Evolutionary conservation across 495 filamentous ascomycete species (phyloP), one percentile per base, ranked within the genome.

Genomic region (Neurospora cerealis): DNA sequence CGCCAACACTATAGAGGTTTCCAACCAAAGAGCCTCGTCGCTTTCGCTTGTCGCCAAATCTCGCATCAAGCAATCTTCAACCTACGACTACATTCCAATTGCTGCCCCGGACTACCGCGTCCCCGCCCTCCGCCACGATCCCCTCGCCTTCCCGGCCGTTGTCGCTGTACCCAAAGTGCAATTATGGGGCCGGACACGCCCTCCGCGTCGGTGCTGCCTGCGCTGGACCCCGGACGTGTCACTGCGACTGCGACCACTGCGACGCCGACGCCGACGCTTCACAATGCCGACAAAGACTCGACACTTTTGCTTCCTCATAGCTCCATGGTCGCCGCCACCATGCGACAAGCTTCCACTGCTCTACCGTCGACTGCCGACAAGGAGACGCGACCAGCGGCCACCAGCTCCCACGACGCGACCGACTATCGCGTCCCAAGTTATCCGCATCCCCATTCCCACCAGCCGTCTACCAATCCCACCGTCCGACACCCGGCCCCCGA

Each of bases 181-280:
- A 78, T 73, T 70, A 78, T 79, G 73, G 77, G 79, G 75, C 39
- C 74, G 72, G 79, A 76, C 74, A 66, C 76, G 73, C 71, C 73
- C 39, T 70, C 54, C 54, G 54, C 54, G 54, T 32, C 75, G 48
- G 54, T 77, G 69, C 71, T 77, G 71, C 77, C 73, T 71, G 75
- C 78, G 69, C 74, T 82, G 73, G 77, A 80, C 71, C 44, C 75
- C 46, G 73, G 76, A 74, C 75, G 71, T 74, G 75, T 74, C 77
- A 9, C 13, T 62, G 54, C 28, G 54, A 62, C 10, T 62, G 54
- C 54, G 9, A 54, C 46, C 46, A 54, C 21, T 54, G 46, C n/a
- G 54, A 62, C 54, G 54, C 54, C 54, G 54, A 62, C 24, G 24
- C 54, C 54, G 54, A 62, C 54, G 24, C 54, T 32, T 28, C 24